Percentiles rank a stretch among this genome's conserved stretches.
Conservation (phyloP, 2,329 filamentous ascomycete species). For the Aspergillus tubingensis region DNA sequence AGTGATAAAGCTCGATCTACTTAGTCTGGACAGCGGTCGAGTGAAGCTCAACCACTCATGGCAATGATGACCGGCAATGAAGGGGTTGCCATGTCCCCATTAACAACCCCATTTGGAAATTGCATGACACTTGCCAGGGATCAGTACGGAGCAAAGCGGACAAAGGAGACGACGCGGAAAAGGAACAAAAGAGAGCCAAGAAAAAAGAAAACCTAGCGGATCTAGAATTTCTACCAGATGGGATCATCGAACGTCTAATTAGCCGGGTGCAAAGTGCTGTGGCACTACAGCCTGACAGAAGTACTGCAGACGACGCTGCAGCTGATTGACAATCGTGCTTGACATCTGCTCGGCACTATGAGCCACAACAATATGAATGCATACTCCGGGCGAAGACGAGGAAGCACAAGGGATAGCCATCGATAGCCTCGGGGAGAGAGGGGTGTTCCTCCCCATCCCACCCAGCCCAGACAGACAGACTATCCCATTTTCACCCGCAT, state of each 20-base stretch:
- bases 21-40: background rate
- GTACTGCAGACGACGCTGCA: background rate
- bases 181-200: background rate
- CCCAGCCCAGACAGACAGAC: background rate
- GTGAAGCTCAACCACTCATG: background rate
- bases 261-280: background rate
- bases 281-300: background rate
- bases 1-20: background rate
- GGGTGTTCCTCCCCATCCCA: too few species aligned
- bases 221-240: background rate
- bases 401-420: background rate
- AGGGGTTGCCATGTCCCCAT: background rate
- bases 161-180: background rate
- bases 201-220: background rate
- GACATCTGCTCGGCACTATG: background rate
- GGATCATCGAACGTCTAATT: background rate
- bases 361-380: background rate
- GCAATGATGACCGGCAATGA: background rate
- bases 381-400: background rate
- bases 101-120: background rate
- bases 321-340: background rate
- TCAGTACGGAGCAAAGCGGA: background rate
- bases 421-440: background rate
- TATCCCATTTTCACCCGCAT: constrained; percentile 1
- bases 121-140: background rate